phyloP scores from a whole-genome alignment of 306 rosid genomes.

The Hippophae rhamnoides region DNA sequence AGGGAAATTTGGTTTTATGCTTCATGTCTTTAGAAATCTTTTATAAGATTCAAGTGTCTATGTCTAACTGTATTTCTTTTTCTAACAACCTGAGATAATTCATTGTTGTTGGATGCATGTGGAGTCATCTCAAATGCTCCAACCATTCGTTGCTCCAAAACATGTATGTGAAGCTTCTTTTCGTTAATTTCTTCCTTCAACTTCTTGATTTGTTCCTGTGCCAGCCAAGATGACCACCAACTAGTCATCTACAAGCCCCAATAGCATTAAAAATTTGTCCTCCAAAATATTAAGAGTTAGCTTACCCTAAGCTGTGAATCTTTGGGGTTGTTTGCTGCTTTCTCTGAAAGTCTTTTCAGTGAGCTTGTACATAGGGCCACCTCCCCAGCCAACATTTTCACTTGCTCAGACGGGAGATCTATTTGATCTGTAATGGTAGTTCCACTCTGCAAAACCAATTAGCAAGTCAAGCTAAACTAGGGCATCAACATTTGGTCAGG shows the following conservation, averaged over 20 bases:
- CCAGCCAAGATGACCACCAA: constrained; percentile 20
- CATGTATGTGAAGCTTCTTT: constrained; percentile 63
- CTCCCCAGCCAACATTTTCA: constrained; percentile 85
- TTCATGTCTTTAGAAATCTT: no score
- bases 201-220: constrained; percentile 58
- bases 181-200: constrained; percentile 68
- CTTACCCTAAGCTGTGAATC: constrained; percentile 56
- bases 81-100: constrained; percentile 49
- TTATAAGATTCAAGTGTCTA: neutral
- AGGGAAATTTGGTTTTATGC: no score
- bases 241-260: constrained; percentile 15
- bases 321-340: constrained; percentile 51
- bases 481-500: neutral
- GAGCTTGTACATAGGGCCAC: constrained; percentile 80
- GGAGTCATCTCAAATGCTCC: constrained; percentile 51
- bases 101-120: constrained; percentile 36
- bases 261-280: constrained; percentile 12
- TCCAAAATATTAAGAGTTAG: constrained; percentile 8
- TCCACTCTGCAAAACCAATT: constrained; percentile 50
- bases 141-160: constrained; percentile 71
- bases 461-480: constrained; percentile 4
- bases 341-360: constrained; percentile 69
- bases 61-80: neutral
- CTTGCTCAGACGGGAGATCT: constrained; percentile 85
- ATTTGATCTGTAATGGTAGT: constrained; percentile 75